These are phyloP conservation scores for Lactifluus volemus DNA, from an alignment of 768 basidiomycete species.

Conservation along the genomic window DNA sequence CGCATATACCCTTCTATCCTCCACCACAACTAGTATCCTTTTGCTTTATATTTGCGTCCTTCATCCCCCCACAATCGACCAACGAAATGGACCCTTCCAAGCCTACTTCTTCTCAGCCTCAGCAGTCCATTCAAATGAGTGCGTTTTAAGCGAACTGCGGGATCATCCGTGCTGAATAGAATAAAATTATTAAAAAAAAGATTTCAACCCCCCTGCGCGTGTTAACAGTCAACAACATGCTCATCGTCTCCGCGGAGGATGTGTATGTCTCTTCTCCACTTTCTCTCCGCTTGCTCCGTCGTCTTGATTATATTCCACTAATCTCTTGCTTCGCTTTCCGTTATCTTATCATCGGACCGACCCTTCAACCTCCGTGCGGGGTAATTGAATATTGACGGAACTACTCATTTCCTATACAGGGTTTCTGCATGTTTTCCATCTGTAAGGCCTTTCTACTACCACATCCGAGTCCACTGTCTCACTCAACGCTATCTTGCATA, in stretches of 20 bases:
- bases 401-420: conserved; percentile 29
- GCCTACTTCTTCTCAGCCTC: conserved; percentile 44
- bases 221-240: conserved; percentile 37
- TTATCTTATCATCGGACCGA: not conserved
- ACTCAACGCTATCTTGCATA: not conserved
- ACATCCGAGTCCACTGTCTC: not conserved
- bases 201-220: conserved; percentile 36
- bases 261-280: not conserved
- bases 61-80: not conserved
- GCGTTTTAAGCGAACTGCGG: conserved; percentile 23
- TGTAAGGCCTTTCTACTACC: conserved; percentile 37
- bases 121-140: conserved; percentile 58
- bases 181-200: too few relatives aligned
- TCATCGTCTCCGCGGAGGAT: conserved; percentile 56
- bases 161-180: not conserved
- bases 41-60: too few relatives aligned
- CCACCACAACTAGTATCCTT: not conserved
- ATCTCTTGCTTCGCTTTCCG: not conserved
- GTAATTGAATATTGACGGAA: not conserved
- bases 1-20: not conserved
- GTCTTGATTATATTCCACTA: too few relatives aligned
- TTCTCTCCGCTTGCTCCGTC: not conserved
- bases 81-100: conserved; percentile 26
- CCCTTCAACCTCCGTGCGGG: not conserved
- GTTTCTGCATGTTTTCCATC: conserved; percentile 58